phyloP scores from a whole-genome alignment of 305 asterid species.

The Fraxinus velutina region DNA sequence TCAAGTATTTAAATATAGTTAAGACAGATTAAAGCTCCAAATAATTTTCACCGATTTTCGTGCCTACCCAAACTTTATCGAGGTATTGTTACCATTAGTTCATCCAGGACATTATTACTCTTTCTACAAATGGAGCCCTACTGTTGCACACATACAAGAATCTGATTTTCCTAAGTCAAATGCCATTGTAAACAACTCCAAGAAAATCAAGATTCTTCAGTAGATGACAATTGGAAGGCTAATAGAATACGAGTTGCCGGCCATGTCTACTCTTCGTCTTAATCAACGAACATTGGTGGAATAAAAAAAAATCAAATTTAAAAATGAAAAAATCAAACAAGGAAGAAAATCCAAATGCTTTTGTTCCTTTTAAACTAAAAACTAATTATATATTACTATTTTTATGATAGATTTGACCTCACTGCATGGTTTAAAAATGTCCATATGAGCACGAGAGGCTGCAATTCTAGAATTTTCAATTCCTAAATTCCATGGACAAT shows the following conservation, averaged over 20 bases:
- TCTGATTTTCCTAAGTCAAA: neutral
- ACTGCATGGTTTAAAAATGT: neutral
- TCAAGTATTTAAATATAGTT: too few relatives aligned
- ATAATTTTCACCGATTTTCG: neutral
- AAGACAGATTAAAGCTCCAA: neutral
- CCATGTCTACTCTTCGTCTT: neutral
- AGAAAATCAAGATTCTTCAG: neutral
- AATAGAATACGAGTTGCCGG: neutral
- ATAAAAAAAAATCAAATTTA: neutral
- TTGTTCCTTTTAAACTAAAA: neutral
- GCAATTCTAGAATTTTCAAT: neutral
- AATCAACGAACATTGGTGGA: neutral
- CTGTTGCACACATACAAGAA: neutral
- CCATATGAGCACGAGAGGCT: neutral
- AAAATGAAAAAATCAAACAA: neutral
- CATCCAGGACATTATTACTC: neutral
- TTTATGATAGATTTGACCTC: conserved; percentile 5
- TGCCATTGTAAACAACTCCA: neutral
- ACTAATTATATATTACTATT: neutral
- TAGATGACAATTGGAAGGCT: neutral
- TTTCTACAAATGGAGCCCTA: neutral
- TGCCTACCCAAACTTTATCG: neutral
- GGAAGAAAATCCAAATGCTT: neutral
- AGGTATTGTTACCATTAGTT: neutral
- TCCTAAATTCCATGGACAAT: conserved; percentile 26